These are phyloP conservation scores for Histomonas meleagridis DNA, from an alignment of 208 protist genomes.

Conservation along the genomic window DNA sequence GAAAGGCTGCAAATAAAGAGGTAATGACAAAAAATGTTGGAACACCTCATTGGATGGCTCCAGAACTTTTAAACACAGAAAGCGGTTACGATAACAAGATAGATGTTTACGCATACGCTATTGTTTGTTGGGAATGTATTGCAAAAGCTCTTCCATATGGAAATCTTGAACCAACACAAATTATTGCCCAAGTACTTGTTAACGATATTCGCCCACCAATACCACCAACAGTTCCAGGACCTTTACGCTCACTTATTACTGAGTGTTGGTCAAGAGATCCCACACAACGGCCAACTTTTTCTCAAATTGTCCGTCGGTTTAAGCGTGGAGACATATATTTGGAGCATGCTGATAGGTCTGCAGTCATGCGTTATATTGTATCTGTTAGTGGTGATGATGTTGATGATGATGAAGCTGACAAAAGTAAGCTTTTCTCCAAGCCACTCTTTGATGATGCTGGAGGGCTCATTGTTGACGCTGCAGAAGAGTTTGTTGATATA, in stretches of 20 bases:
- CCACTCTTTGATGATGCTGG: no score
- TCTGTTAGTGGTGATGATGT: no score
- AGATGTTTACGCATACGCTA: constrained; percentile 34
- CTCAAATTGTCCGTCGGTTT: not conserved
- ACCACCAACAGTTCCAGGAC: not conserved
- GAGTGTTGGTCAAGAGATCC: constrained; percentile 24
- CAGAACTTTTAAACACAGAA: not conserved
- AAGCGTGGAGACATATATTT: not conserved
- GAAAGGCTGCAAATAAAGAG: not conserved
- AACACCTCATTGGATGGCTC: constrained; percentile 35
- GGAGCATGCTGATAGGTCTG: not conserved
- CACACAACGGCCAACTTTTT: not conserved
- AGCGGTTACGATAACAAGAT: not conserved
- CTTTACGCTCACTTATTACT: not conserved
- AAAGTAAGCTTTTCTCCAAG: no score
- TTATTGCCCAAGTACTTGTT: constrained; percentile 7
- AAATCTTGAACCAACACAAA: not conserved
- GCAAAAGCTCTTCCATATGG: not conserved
- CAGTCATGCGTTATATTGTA: not conserved
- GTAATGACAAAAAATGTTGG: constrained; percentile 12
- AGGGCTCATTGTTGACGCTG: no score
- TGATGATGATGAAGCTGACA: no score
- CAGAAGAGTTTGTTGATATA: not conserved
- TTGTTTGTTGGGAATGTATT: constrained; percentile 15
- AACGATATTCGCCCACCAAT: not conserved